Base-by-base conservation (phyloP, 371 early-diverging fungal species). In the Mortierella sp. region DNA sequence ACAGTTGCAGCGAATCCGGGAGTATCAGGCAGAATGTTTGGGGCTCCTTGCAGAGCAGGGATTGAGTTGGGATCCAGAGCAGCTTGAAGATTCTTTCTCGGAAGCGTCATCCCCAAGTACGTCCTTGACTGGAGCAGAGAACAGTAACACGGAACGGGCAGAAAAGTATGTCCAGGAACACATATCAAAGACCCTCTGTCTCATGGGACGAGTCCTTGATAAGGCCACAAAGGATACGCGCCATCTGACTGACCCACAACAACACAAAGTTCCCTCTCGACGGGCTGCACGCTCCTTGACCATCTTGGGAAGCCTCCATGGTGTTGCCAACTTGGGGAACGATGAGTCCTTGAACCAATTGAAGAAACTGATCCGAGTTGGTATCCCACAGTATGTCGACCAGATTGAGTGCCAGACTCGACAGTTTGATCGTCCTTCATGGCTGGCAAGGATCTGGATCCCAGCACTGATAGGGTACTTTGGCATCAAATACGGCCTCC, bases 21-120 rank as follows among this genome's bases (percentile, higher is more conserved):
- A 86, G 22, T 79, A 83, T 27, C 87, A 91, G 45, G 91, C 92
- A 0, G 85, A 82, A 19, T 85, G 82, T 46, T 79, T 93, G 24
- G 93, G 93, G 9, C 54, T 87, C 24, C 66, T 86, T 10, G 64
- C 86, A 40, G 65, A 76, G 28, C 70, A 80, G 34, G 80, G 78
- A n/a, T 53, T 70, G 44, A 49, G 79, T 17, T 43, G 79, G 21
- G 68, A 80, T 37, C 63, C 67, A 1, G 74, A 67, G 13, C 45
- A 57, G n/a, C 13, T 62, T 29, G 63, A 67, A 12, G 67, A 73
- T 19, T 41, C 44, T 9, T 39, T 44, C 16, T 31, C 54, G 5
- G 13, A 39, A 2, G 60, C 56, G 21, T 45, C 67, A 3, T 45
- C 58, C 17, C 41, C 16, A 47, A 21, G 13, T 54, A 19, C 48